Conservation (phyloP, 352 stramenopile genomes). For the Pythium grandisporangium region DNA sequence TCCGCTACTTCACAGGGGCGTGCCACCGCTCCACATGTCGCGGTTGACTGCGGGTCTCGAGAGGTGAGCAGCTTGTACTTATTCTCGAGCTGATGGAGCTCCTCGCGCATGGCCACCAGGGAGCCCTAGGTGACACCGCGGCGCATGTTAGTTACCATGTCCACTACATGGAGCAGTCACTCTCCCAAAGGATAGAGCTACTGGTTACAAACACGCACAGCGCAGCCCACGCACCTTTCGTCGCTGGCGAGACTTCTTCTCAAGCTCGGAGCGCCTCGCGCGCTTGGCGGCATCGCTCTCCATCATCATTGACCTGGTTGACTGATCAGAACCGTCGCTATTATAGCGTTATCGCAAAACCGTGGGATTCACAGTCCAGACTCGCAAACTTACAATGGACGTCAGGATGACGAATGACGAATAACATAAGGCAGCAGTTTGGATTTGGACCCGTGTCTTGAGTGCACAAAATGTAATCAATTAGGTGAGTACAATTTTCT, state of each 20-base stretch:
- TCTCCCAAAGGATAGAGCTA: too few species aligned
- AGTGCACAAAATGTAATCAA: too few species aligned
- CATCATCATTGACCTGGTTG: too few species aligned
- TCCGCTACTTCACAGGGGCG: constrained; percentile 15
- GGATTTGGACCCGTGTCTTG: too few species aligned
- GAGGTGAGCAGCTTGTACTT: constrained; percentile 28
- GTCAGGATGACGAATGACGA: too few species aligned
- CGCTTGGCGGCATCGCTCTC: constrained; percentile 21
- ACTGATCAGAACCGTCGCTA: too few species aligned
- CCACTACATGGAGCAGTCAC: neutral
- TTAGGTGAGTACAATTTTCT: too few species aligned
- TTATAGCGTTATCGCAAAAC: too few species aligned
- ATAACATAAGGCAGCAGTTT: too few species aligned
- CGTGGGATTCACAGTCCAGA: too few species aligned
- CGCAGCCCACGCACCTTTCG: constrained; percentile 17
- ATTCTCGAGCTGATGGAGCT: constrained; percentile 35
- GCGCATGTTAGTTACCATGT: neutral
- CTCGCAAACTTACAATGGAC: too few species aligned
- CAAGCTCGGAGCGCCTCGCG: constrained; percentile 44
- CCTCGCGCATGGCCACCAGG: constrained; percentile 36
- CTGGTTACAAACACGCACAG: too few species aligned
- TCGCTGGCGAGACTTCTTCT: constrained; percentile 45
- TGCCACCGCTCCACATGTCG: constrained; percentile 18
- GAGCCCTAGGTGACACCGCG: constrained; percentile 14
- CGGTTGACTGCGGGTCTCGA: constrained; percentile 5